Evolutionary conservation across 352 stramenopile species (phyloP).

Genomic region (Globisporangium irregulare): DNA sequence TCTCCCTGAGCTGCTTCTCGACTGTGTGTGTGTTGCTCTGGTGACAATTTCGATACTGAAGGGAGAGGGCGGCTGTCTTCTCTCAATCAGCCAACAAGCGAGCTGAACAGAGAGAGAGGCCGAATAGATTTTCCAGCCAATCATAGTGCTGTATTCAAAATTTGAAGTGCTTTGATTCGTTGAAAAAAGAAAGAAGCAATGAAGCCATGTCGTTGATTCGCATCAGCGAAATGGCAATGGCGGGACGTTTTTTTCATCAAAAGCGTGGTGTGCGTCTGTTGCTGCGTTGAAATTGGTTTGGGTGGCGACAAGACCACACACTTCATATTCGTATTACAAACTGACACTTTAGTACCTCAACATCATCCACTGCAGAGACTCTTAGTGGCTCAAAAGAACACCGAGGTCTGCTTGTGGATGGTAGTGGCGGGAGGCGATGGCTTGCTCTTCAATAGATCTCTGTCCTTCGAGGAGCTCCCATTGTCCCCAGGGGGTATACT

Average conservation of each 20-base stretch:
- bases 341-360: not conserved
- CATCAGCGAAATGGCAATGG: conserved; percentile 4
- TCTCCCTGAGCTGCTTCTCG: not conserved
- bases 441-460: not conserved
- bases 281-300: not conserved
- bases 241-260: not conserved
- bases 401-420: conserved; percentile 18
- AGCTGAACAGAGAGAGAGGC: not conserved
- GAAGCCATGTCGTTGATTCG: conserved; percentile 11
- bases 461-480: not conserved
- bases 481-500: not conserved
- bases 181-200: not conserved
- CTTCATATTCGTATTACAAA: not conserved
- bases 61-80: not conserved
- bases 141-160: not conserved
- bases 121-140: conserved; percentile 2
- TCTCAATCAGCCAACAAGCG: conserved; percentile 5
- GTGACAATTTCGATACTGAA: not conserved
- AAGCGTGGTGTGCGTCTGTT: not conserved
- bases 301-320: not conserved
- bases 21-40: not conserved
- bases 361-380: not conserved
- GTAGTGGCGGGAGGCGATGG: not conserved
- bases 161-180: not conserved
- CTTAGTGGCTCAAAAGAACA: conserved; percentile 16